These are phyloP conservation scores for Plasmodium chabaudi DNA, from an alignment of 169 alveolate species.

Conservation along the genomic window DNA sequence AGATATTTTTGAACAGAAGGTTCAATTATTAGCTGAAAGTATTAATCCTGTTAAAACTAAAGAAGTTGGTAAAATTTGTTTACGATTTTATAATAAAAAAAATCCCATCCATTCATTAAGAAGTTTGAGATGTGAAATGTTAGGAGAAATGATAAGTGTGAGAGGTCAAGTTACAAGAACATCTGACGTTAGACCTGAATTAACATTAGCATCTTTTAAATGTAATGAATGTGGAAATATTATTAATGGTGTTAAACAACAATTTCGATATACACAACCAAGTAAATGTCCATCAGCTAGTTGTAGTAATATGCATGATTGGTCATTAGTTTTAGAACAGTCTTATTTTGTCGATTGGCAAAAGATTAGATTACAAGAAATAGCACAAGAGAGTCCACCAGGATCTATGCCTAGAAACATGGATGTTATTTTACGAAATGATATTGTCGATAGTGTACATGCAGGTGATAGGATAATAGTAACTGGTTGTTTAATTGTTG, in stretches of 20 bases:
- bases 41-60: conserved; percentile 77
- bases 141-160: conserved; percentile 94
- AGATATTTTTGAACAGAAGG: conserved; percentile 83
- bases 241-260: conserved; percentile 92
- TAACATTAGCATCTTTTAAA: conserved; percentile 93
- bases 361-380: conserved; percentile 94
- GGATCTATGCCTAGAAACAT: conserved; percentile 98
- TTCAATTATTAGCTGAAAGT: conserved; percentile 81
- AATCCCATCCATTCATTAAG: conserved; percentile 79
- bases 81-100: conserved; percentile 82
- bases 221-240: conserved; percentile 94
- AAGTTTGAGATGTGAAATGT: conserved; percentile 87
- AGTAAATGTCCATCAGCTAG: conserved; percentile 82
- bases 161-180: conserved; percentile 97
- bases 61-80: conserved; percentile 79
- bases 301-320: conserved; percentile 92
- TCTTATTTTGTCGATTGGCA: conserved; percentile 96
- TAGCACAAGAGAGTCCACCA: conserved; percentile 95
- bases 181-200: conserved; percentile 97
- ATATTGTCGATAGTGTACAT: conserved; percentile 94
- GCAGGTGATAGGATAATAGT: conserved; percentile 97
- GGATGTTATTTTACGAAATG: conserved; percentile 95
- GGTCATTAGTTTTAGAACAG: conserved; percentile 92
- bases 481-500: conserved; percentile 94
- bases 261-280: conserved; percentile 94